phyloP scores from a whole-genome alignment of 352 stramenopile genomes.

The Globisporangium lucens region DNA sequence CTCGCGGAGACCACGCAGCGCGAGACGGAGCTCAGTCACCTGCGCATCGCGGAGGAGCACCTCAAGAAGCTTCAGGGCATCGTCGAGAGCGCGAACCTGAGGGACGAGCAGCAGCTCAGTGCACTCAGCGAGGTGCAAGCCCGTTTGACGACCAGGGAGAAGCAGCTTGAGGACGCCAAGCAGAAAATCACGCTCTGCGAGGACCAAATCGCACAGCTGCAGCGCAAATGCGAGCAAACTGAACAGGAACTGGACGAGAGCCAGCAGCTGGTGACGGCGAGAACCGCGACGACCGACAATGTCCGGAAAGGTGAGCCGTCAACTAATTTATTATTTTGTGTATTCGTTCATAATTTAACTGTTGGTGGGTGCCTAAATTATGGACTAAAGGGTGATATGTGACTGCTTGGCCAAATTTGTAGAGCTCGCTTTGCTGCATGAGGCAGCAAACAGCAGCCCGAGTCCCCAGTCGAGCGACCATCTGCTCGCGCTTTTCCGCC shows the following conservation, averaged over 20 bases:
- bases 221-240: constrained; percentile 17
- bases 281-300: constrained; percentile 47
- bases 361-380: too few species aligned
- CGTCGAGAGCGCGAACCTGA: constrained; percentile 7
- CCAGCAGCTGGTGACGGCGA: constrained; percentile 28
- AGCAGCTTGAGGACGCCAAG: background rate
- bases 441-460: constrained; percentile 14
- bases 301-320: constrained; percentile 40
- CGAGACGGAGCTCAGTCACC: constrained; percentile 6
- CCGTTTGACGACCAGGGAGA: background rate
- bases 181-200: background rate
- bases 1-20: constrained; percentile 2
- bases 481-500: constrained; percentile 33
- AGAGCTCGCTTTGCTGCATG: constrained; percentile 33
- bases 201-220: background rate
- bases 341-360: too few species aligned
- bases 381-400: background rate
- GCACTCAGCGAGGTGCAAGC: background rate
- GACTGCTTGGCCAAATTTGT: background rate
- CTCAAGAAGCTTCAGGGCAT: constrained; percentile 12
- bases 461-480: constrained; percentile 25
- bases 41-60: constrained; percentile 8
- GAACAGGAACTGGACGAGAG: constrained; percentile 25
- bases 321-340: background rate
- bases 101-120: constrained; percentile 6